phyloP scores from a whole-genome alignment of 2,329 filamentous ascomycete species.

The Penicillium sp. region DNA sequence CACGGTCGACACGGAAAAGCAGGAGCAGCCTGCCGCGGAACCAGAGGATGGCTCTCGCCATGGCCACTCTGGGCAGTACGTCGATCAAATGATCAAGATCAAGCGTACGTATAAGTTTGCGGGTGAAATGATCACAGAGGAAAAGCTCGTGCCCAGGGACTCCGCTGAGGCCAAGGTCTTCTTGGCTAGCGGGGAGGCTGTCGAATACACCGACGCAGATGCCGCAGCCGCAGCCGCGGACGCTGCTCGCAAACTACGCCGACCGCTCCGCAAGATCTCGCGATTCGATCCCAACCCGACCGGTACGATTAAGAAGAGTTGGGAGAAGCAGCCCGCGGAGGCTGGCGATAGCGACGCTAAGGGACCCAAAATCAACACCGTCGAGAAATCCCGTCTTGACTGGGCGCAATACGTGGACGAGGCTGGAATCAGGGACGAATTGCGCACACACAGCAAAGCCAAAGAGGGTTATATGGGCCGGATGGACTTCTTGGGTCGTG shows the following conservation, averaged over 20 bases:
- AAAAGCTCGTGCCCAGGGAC: constrained; percentile 56
- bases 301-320: constrained; percentile 48
- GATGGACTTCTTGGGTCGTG: constrained; percentile 65
- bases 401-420: constrained; percentile 68
- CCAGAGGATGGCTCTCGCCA: constrained; percentile 12
- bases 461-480: constrained; percentile 65
- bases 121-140: constrained; percentile 58
- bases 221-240: constrained; percentile 25
- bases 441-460: constrained; percentile 64
- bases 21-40: constrained; percentile 18
- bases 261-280: constrained; percentile 49
- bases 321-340: constrained; percentile 43
- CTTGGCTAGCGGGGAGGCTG: constrained; percentile 48
- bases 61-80: constrained; percentile 18
- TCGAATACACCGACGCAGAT: constrained; percentile 35
- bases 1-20: constrained; percentile 18
- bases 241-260: constrained; percentile 33
- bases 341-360: constrained; percentile 36
- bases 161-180: constrained; percentile 62
- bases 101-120: constrained; percentile 63
- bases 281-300: constrained; percentile 53
- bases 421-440: constrained; percentile 64
- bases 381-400: constrained; percentile 68
- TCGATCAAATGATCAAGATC: constrained; percentile 58
- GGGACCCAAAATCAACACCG: constrained; percentile 66